Percentiles rank a stretch among this genome's conserved stretches.
Conservation (phyloP, 192 early-diverging fungal genomes). For the Backusella mclennaniae region DNA sequence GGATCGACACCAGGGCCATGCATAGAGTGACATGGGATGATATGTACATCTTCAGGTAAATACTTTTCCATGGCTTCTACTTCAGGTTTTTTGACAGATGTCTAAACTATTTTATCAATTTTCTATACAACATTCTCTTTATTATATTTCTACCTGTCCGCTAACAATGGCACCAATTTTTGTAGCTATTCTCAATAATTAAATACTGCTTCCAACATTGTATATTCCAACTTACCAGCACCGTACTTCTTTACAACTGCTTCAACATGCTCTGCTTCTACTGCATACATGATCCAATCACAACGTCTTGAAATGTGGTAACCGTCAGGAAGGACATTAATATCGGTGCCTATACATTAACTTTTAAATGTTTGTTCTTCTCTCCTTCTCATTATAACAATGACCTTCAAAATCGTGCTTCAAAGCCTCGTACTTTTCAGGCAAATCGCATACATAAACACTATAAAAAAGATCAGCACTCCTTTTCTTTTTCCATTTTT, state of each 20-base stretch:
- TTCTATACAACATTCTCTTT: neutral
- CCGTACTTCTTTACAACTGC: slow-evolving; percentile 79
- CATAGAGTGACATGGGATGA: slow-evolving; percentile 93
- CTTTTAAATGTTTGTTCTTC: neutral
- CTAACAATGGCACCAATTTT: slow-evolving; percentile 86
- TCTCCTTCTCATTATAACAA: neutral
- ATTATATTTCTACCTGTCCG: slow-evolving; percentile 61
- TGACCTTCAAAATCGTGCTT: slow-evolving; percentile 54
- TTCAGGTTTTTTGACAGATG: slow-evolving; percentile 95
- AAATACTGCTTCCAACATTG: neutral
- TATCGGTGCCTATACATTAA: slow-evolving; percentile 32
- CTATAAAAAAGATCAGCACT: slow-evolving; percentile 32
- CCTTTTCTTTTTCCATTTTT: neutral
- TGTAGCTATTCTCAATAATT: slow-evolving; percentile 53
- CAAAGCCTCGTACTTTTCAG: slow-evolving; percentile 69
- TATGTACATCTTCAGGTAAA: slow-evolving; percentile 88
- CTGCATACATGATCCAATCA: slow-evolving; percentile 93
- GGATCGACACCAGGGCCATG: slow-evolving; percentile 91
- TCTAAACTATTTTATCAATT: slow-evolving; percentile 42
- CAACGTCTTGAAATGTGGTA: slow-evolving; percentile 78
- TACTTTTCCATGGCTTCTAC: slow-evolving; percentile 86
- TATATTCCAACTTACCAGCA: slow-evolving; percentile 53
- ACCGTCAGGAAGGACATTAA: slow-evolving; percentile 78
- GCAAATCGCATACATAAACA: slow-evolving; percentile 89
- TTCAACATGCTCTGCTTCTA: slow-evolving; percentile 89